Base-by-base conservation (phyloP, 495 filamentous ascomycete genomes). In the Saxophila tyrrhenica region DNA sequence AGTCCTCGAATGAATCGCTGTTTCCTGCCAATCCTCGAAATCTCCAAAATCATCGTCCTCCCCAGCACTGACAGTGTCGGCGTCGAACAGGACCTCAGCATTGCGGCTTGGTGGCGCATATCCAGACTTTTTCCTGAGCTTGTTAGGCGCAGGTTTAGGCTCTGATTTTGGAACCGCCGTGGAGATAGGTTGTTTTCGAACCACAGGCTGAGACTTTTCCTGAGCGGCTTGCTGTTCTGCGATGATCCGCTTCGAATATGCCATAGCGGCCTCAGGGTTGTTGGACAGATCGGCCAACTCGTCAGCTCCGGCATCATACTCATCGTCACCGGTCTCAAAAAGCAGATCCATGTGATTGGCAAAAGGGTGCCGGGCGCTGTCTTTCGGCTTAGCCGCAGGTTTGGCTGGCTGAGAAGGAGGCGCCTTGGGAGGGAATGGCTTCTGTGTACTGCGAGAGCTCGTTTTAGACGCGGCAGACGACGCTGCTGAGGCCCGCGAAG, bases 41-140 rank as follows among this genome's bases (percentile, higher is more conserved):
- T 79, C 74, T 2, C 71, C 78, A 77, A 80, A 83, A 20, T 78
- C 73, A 42, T 80, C 75, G 32, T 72, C 71, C 2, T 64, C 62
- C 8, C 69, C 53, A 20, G 19, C 32, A 22, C 20, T 21, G 20
- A 60, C 52, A 41, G 64, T 58, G 39, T 68, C 65, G 1, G 62
- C 68, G 60, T 72, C 69, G 54, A 72, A 72, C 2, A 72, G 54
- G 11, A 71, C 68, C 49, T 68, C 63, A 11, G 59, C 45, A 52
- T 65, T 63, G 8, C 41, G 41, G 41, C 16, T 44, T 17, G 41
- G 8, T 8, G 41, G 41, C 7, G 41, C 41, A 25, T 58, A 44
- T 8, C 21, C 38, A 17, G 56, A 58, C 39, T 54, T 53, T 45
- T 54, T 54, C 15, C 23, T 39, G 2, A 51, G 25, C 23, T 25